Percentiles rank a stretch among this genome's conserved stretches.
Evolutionary conservation across 2,329 filamentous ascomycete species (phyloP).

Genomic region (Lachnellula suecica): DNA sequence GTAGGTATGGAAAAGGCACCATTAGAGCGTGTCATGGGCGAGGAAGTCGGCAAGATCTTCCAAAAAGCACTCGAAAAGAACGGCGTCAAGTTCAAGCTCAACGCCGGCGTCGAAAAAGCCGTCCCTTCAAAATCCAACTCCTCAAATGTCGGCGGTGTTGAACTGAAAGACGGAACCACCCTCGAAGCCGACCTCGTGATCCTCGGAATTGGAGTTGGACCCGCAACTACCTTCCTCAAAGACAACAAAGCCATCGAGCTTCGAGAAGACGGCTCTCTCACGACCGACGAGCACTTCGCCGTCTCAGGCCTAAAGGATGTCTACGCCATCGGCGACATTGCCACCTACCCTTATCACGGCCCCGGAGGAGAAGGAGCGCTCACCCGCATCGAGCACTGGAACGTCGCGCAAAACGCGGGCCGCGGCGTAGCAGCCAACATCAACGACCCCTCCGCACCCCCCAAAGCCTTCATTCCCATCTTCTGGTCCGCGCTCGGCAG

Average conservation of each 20-base stretch:
- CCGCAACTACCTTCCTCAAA: constrained; percentile 79
- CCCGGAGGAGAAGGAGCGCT: constrained; percentile 74
- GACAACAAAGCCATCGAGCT: constrained; percentile 69
- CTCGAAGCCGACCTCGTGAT: constrained; percentile 89
- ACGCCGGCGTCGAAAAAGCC: constrained; percentile 79
- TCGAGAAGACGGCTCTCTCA: constrained; percentile 81
- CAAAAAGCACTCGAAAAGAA: constrained; percentile 78
- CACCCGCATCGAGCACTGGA: constrained; percentile 95
- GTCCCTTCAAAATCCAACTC: constrained; percentile 66
- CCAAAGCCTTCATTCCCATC: constrained; percentile 81
- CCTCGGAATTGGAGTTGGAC: constrained; percentile 84
- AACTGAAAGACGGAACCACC: constrained; percentile 81
- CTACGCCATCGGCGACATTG: constrained; percentile 93
- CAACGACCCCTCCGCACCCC: constrained; percentile 57
- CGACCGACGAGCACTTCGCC: constrained; percentile 76
- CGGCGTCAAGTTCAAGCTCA: constrained; percentile 86
- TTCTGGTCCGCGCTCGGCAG: constrained; percentile 95
- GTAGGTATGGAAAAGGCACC: constrained; percentile 87
- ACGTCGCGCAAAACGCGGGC: constrained; percentile 92
- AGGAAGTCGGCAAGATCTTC: constrained; percentile 77
- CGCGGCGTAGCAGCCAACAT: constrained; percentile 79
- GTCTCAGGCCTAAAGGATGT: constrained; percentile 78
- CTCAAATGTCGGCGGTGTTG: constrained; percentile 74
- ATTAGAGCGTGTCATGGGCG: constrained; percentile 82
- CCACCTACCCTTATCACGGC: constrained; percentile 90